These are phyloP conservation scores for Thinopyrum elongatum DNA, from an alignment of 176 grass and related monocot genomes.

Conservation along the genomic window DNA sequence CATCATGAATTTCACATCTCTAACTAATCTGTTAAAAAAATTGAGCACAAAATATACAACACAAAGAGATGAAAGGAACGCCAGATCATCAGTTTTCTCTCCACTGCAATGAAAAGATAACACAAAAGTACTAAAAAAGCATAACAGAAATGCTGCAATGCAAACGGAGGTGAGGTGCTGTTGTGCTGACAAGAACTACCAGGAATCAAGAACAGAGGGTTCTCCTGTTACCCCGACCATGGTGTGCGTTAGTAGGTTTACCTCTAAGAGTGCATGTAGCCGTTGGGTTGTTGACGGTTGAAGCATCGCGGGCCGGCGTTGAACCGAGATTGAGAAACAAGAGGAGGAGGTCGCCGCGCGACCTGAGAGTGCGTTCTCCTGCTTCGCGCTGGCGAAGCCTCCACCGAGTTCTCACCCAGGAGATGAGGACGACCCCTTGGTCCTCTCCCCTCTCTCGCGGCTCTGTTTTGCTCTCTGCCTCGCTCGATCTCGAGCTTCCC, in stretches of 20 bases:
- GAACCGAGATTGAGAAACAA: no score
- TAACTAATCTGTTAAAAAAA: background rate
- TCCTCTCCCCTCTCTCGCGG: no score
- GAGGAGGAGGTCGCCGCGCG: no score
- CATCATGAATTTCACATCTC: background rate
- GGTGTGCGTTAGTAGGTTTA: background rate
- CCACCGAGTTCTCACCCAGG: no score
- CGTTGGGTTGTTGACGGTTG: constrained; percentile 5
- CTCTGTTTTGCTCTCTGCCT: no score
- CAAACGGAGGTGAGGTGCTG: background rate
- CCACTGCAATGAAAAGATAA: background rate
- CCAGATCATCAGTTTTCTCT: background rate
- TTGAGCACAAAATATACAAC: background rate
- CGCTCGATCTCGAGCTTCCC: no score
- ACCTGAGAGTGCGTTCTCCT: no score
- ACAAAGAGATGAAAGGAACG: background rate
- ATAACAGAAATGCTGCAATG: background rate
- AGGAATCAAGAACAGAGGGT: background rate
- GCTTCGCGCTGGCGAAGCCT: no score
- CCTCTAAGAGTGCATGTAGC: constrained; percentile 22
- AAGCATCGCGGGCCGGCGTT: background rate
- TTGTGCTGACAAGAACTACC: background rate
- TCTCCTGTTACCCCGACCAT: background rate
- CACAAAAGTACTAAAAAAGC: background rate
- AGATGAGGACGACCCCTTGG: no score